Conservation (phyloP, 768 basidiomycete species). For the Rhodosporidiobolus sp. region DNA sequence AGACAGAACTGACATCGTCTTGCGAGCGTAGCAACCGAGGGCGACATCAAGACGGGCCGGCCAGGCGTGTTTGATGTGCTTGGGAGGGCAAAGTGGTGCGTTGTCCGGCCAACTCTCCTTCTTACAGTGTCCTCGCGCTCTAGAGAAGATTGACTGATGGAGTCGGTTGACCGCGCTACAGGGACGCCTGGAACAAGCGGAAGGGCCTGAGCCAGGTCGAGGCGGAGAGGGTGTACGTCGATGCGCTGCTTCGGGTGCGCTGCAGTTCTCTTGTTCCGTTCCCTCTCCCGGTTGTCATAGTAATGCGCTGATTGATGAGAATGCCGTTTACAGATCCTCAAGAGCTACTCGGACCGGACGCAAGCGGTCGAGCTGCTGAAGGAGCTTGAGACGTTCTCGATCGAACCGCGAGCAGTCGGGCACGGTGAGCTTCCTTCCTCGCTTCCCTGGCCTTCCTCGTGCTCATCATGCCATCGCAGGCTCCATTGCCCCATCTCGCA, state of each 20-base stretch:
- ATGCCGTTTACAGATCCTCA: slow-evolving; percentile 14
- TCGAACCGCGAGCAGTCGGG: neutral
- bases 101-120: neutral
- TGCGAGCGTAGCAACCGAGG: slow-evolving; percentile 71
- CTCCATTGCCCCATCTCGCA: neutral
- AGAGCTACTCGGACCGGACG: slow-evolving; percentile 29
- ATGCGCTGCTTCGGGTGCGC: slow-evolving; percentile 75
- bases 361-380: slow-evolving; percentile 28
- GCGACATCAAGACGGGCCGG: slow-evolving; percentile 73
- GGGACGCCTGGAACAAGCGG: slow-evolving; percentile 96
- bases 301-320: no score
- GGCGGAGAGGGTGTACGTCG: slow-evolving; percentile 86
- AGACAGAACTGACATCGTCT: no score
- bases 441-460: no score
- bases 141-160: slow-evolving; percentile 27
- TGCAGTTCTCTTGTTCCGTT: neutral
- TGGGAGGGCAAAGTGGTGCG: slow-evolving; percentile 85
- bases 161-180: slow-evolving; percentile 45
- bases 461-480: neutral
- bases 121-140: no score
- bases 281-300: no score
- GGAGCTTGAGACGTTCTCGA: slow-evolving; percentile 31
- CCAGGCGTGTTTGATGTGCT: slow-evolving; percentile 89
- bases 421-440: neutral
- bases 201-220: slow-evolving; percentile 72